Evolutionary conservation across 2,329 filamentous ascomycete species (phyloP).

Genomic region (Paecilomyces niveus): DNA sequence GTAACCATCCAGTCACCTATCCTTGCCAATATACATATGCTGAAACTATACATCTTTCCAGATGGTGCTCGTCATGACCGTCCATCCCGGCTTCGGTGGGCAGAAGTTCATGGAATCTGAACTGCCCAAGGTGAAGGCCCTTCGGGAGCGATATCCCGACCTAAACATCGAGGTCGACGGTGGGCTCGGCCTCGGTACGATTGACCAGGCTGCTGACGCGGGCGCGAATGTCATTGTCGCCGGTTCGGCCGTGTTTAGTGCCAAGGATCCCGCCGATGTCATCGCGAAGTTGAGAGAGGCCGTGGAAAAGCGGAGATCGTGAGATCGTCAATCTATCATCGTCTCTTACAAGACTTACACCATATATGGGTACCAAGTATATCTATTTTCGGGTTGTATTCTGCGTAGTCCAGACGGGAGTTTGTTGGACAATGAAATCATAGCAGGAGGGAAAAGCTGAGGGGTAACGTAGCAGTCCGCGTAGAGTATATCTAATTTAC

Average conservation of each 20-base stretch:
- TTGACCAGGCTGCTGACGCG: conserved; percentile 88
- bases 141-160: conserved; percentile 78
- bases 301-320: conserved; percentile 55
- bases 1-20: conserved; percentile 27
- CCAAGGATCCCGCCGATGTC: conserved; percentile 77
- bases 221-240: conserved; percentile 98
- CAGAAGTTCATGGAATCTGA: conserved; percentile 98
- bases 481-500: background rate
- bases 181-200: conserved; percentile 77
- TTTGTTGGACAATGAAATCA: background rate
- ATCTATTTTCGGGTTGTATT: background rate
- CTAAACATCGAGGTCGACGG: conserved; percentile 98
- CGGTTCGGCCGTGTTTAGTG: conserved; percentile 91
- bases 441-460: background rate
- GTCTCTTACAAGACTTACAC: background rate
- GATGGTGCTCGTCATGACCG: conserved; percentile 99
- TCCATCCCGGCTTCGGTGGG: conserved; percentile 92
- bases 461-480: background rate
- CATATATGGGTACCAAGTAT: background rate
- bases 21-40: background rate
- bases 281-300: conserved; percentile 73
- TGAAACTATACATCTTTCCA: conserved; percentile 29
- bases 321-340: background rate
- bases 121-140: conserved; percentile 82
- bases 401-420: background rate